Evolutionary conservation across 2,329 filamentous ascomycete genomes (phyloP), one percentile per base, ranked within the genome.

Genomic region (Ophiostoma quercus): DNA sequence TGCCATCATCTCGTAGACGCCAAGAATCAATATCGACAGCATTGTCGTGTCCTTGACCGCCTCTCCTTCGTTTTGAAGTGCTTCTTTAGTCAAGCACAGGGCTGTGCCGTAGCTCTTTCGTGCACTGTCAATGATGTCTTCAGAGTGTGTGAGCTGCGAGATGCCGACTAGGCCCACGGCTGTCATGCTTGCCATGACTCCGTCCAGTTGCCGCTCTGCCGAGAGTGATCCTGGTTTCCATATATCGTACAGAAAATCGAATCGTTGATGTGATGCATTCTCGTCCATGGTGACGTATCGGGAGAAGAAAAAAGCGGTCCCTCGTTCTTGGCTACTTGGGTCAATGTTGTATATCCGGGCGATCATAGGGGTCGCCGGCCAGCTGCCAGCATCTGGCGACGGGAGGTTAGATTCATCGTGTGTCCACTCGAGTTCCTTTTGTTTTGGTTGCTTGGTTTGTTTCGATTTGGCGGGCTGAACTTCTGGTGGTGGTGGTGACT

Each of bases 101-200:
- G 85, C 84, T 22, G 80, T 80, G 12, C 81, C 79, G 73, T 87
- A 87, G 73, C 81, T 83, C 71, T 82, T 81, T 7, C 80, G 80
- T 4, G 85, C 84, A 68, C 80, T 80, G 8, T 79, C 79, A 76
- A 84, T 80, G 5, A 83, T 79, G 22, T 81, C 77, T 5, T 77
- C 75, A 22, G 79, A 80, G 65, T 77, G 77, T 0, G 79, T 82
- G 66, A 83, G 76, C 73, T 84, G 81, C 11, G 84, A 82, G 66
- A 85, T 78, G 8, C 83, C 83, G 41, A 83, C 81, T 7, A 87
- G 77, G 16, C 85, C 85, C 7, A 87, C 84, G 5, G 85, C 84
- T 14, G 81, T 82, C 78, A 87, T 84, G 73, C 83, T 83, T 22
- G 83, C 80, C 32, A 84, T 79, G 29, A 84, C 81, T 12, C 81